Evolutionary conservation across 352 stramenopile genomes (phyloP), one percentile per base, ranked within the genome.

Genomic region (Phytopythium litorale): DNA sequence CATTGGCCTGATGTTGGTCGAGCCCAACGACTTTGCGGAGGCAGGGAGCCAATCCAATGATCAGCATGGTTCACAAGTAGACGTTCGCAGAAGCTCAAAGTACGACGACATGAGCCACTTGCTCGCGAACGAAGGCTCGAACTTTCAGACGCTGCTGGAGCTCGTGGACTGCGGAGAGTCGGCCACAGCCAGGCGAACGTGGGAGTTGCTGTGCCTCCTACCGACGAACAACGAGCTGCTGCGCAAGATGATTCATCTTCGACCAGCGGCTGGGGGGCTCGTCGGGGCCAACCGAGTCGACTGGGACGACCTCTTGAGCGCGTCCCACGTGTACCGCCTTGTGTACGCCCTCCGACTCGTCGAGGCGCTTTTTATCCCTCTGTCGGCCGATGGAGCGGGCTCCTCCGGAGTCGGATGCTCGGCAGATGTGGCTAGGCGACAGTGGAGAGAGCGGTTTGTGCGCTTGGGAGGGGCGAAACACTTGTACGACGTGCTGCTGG

Each of bases 391-490:
- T 32, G 25, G 19, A 11, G 1, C 6, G 25, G 4, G 7, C 13
- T n/a, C 25, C 19, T 25, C 32, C 7, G 3, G 21, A 25, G 6
- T 11, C 8, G 40, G 7, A 2, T 7, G 30, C 4, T 57, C 58
- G 11, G 33, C 23, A 7, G 46, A 90, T 59, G 70, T 59, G 0
- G 78, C 80, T 3, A 73, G 79, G 25, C 73, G 85, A 21, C 81
- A 92, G 48, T 94, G 85, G 85, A 79, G 81, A 43, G 81, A 94
- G 25, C 81, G 81, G 0, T 94, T 94, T 58, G 71, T 91, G 19
- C 80, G 83, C 11, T 63, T 92, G 12, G 83, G 81, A 21, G 85
- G 85, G 12, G 60, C 64, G 0, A 62, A 49, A 7, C 72, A 91
- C 63, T 46, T 94, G 15, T 78, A 78, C 48, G 61, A 74, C 23